Base-by-base conservation (phyloP, 139 green algal species). In the Gonium pectorale region DNA sequence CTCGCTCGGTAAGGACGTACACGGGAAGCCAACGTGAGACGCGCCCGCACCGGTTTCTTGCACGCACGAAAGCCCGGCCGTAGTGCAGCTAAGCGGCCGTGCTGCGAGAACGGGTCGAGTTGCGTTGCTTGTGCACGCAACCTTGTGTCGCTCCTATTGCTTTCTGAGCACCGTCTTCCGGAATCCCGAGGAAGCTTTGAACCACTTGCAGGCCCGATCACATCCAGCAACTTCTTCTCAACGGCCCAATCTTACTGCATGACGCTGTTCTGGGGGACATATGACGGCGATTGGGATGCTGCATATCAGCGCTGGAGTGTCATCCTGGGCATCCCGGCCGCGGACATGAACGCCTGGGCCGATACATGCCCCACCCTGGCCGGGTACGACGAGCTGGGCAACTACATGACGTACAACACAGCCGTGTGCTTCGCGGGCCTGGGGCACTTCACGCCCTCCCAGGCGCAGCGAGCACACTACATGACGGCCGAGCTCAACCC, bases 361-460 rank as follows among this genome's bases (percentile, higher is more conserved):
- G 67, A 56, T 41, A n/a, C 24, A 7, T 69, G 73, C 56, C 54
- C 56, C 54, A 38, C 3, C 37, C 21, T 22, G 2, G 35, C 37
- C 26, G 72, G 73, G 5, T 83, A 83, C 60, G 77, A 83, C 60
- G 77, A 73, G 60, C 60, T 83, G 41, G 77, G 77, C 43, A 83
- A 83, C 64, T 79, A 79, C 70, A 63, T 79, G 46, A 79, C 70
- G 8, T 79, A 79, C 70, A 66, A 64, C 46, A 64, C 70, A 27
- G 31, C 70, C 33, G 60, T 75, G 62, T 73, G 60, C 64, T 84
- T 66, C 27, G 78, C 78, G 33, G 60, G 43, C 31, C 46, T 74
- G 63, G 62, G 60, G 11, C 60, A 74, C 77, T 40, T 66, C 15
- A 63, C 77, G 37, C 11, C 27, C 2, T 43, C 21, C 5, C 77